A percentile compares a stretch with the other conserved stretches of the same genome.
These are phyloP conservation scores for Dacryopinax spathularia DNA, from an alignment of 768 basidiomycete species.

Conservation along the genomic window DNA sequence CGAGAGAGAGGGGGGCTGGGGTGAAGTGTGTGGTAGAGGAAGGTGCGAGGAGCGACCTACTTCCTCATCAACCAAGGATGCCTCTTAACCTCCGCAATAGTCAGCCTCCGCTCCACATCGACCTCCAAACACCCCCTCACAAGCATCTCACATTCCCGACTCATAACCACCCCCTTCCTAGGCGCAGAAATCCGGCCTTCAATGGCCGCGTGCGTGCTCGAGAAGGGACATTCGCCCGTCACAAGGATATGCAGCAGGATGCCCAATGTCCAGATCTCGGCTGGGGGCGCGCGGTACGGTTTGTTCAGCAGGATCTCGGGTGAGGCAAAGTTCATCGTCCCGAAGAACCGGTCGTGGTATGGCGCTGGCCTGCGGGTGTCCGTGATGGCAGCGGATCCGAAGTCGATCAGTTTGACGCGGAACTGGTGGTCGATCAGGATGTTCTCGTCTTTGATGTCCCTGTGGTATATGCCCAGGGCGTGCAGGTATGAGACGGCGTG, in stretches of 20 bases:
- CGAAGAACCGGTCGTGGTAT: constrained; percentile 52
- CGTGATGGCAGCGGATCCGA: constrained; percentile 73
- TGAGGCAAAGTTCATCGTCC: constrained; percentile 22
- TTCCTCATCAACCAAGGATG: constrained; percentile 10
- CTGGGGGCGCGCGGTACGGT: constrained; percentile 25
- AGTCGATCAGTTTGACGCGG: constrained; percentile 90
- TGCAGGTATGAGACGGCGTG: constrained; percentile 68
- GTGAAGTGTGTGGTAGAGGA: too few relatives aligned
- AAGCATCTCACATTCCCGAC: constrained; percentile 15
- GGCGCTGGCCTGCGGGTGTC: constrained; percentile 50
- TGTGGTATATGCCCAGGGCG: constrained; percentile 25
- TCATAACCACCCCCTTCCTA: constrained; percentile 14
- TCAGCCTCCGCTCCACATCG: constrained; percentile 17
- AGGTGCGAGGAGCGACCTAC: background rate
- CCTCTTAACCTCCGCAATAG: constrained; percentile 17
- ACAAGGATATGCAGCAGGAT: constrained; percentile 29
- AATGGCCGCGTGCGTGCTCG: constrained; percentile 13
- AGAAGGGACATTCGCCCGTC: constrained; percentile 29
- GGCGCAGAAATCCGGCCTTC: constrained; percentile 14
- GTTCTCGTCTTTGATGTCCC: constrained; percentile 33
- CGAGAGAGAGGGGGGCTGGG: too few relatives aligned
- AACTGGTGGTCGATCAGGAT: constrained; percentile 35
- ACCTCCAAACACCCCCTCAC: constrained; percentile 19
- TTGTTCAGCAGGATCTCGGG: constrained; percentile 25
- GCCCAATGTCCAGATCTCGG: constrained; percentile 32